phyloP scores from a whole-genome alignment of 768 basidiomycete species.

The Tubosaeta brunneosetosa region DNA sequence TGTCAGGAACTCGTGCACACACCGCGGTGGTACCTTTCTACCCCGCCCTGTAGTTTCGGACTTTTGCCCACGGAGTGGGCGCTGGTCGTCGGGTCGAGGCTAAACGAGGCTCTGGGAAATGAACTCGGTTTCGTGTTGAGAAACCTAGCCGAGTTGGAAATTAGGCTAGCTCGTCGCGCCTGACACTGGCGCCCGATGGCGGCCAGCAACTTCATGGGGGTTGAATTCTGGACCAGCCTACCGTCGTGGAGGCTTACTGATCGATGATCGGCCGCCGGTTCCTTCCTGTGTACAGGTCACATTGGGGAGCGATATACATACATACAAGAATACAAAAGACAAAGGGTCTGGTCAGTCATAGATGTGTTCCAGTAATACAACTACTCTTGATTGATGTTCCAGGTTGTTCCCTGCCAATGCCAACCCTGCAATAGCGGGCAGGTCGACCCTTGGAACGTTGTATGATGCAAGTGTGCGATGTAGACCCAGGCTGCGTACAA shows the following conservation, averaged over 20 bases:
- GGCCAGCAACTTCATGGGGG: slow-evolving; percentile 11
- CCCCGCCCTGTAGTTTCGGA: not conserved
- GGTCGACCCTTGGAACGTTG: slow-evolving; percentile 56
- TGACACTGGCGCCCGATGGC: slow-evolving; percentile 6
- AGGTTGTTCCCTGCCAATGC: slow-evolving; percentile 32
- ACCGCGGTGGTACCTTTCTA: slow-evolving; percentile 12
- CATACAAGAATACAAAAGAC: too few relatives aligned
- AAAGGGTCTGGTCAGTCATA: slow-evolving; percentile 21
- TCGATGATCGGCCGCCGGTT: not conserved
- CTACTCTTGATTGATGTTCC: slow-evolving; percentile 35
- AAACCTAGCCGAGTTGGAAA: slow-evolving; percentile 11
- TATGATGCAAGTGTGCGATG: slow-evolving; percentile 55
- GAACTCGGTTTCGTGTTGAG: slow-evolving; percentile 2
- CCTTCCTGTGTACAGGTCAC: too few relatives aligned
- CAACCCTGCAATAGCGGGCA: slow-evolving; percentile 45
- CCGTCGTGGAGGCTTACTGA: not conserved
- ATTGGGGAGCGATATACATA: too few relatives aligned
- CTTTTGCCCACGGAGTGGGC: not conserved
- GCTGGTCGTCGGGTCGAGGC: not conserved
- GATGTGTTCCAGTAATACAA: slow-evolving; percentile 46
- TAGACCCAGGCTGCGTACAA: slow-evolving; percentile 57
- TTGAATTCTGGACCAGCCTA: not conserved
- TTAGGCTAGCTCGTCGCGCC: slow-evolving; percentile 7
- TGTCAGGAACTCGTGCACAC: not conserved
- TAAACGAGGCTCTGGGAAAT: not conserved